Base-by-base conservation (phyloP, 108 stramenopile genomes). In the Nannochloropsis salina region DNA sequence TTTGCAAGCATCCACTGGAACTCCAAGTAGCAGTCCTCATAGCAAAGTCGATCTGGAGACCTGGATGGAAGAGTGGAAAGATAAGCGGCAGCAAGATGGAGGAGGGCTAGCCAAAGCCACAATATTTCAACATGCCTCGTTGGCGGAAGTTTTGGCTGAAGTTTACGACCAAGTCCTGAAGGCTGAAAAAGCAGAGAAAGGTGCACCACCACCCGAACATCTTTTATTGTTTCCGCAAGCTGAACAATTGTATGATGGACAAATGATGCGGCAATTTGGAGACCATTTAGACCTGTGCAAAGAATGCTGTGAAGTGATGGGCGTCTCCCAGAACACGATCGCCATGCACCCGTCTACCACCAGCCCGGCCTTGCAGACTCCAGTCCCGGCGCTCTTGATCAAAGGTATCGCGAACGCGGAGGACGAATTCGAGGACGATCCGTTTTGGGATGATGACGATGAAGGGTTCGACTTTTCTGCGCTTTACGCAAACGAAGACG, bases 131-230 rank as follows among this genome's bases (percentile, higher is more conserved):
- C 61, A 74, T n/a, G 2, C 61, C 3, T 74, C 61, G 61, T n/a
- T 74, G 20, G 61, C 61, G 61, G 61, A 74, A 3, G 61, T 74
- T n/a, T n/a, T 74, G 61, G 61, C 61, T 0, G 61, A 74, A n/a
- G 61, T 74, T n/a, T 74, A n/a, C n/a, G 61, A 74, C 61, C 61
- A 74, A n/a, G 61, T 74, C n/a, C n/a, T 74, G 61, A 74, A 74
- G n/a, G 61, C 61, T 15, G 61, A 74, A n/a, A 74, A 74, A n/a
- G 61, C 61, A 4, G 61, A 74, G 6, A 74, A 74, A 74, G 61
- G 61, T n/a, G 61, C n/a, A 15, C 61, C 61, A n/a, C 61, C 61
- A 6, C 61, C 61, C 15, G 20, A 74, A 74, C 61, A 74, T n/a
- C n/a, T 74, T 15, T n/a, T 74, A 4, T n/a, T 74, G 20, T 74